Evolutionary conservation across 148 eudicot genomes (phyloP), one percentile per base, ranked within the genome.

Genomic region (Pouteria glomerata): DNA sequence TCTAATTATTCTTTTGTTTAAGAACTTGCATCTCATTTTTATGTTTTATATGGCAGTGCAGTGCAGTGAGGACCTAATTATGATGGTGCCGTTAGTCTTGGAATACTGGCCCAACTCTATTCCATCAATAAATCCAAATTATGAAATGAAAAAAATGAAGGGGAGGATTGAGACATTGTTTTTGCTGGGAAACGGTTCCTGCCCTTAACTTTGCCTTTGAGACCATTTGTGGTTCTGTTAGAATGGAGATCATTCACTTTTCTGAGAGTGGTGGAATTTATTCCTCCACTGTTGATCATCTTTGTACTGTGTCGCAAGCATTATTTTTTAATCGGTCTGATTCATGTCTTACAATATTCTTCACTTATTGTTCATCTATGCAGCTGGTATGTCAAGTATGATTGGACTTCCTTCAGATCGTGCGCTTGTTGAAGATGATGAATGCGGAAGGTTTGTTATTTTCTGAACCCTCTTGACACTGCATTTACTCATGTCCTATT

Each of bases 401-500:
- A 66, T 92, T 57, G 99, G 99, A 74, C 97, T 95, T 68, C 96
- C 99, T 68, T 84, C 97, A 60, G 99, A 95, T 80, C 96, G 87
- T 42, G 91, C 97, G 34, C 91, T 95, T 19, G 87, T 82, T 34
- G 90, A 89, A 59, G 99, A 95, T 77, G 94, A 87, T 42, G 99
- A 91, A 80, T 95, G 99, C 81, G 66, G 77, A 73, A 85, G 99
- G 99, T 95, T 68, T 69, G 70, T 50, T 55, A 69, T 30, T 50
- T 51, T 71, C 34, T 31, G 24, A 13, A 37, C 59, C 56, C 37
- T 55, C 14, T 37, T 37, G 15, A 55, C 37, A n/a, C 34, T 56
- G 37, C 35, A 18, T 56, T 56, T 56, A 19, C 63, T 56, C 15
- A 21, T 69, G 48, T 8, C 45, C 33, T 35, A 3, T 34, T 13